Base-by-base conservation (phyloP, 805 yeast species). In the Cyberlindnera nakhonratchasimensis region DNA sequence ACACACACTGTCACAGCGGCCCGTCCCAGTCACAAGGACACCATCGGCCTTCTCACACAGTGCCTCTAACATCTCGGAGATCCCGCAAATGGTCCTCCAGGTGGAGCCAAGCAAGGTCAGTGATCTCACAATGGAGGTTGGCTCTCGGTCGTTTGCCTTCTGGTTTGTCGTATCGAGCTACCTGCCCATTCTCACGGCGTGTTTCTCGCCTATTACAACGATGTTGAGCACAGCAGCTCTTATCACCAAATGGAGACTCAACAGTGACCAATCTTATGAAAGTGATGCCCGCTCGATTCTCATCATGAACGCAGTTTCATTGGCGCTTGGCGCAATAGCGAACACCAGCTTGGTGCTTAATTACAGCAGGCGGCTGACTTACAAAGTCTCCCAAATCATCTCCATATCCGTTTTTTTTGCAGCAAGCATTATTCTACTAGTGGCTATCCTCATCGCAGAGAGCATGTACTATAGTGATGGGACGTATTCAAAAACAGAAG, bases 201-300 rank as follows among this genome's bases (percentile, higher is more conserved):
- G 91, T 51, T 54, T 81, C 28, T 95, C 93, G 0, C 95, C 96
- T 0, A 53, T 87, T 21, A 80, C 91, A 6, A 86, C 86, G 52
- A 74, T 85, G 71, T 71, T 80, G 31, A 82, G 91, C 0, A 67
- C 85, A 5, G 79, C 84, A 2, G 86, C 90, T 6, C 69, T 86
- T 13, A 78, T 80, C 0, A 81, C 83, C 43, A 69, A 72, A 36
- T 87, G 96, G 96, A 60, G 82, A 39, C 34, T 55, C 5, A 57
- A 61, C 19, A 56, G 50, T 3, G 49, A 48, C n/a, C 62, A 64
- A 0, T 31, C 45, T 1, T 48, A 50, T 8, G 53, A 66, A 1
- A 34, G 46, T 2, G 80, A 75, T 37, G 61, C 67, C 0, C 34
- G 51, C 1, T 69, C 74, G 59, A 67, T 82, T 5, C 63, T 77